Base-by-base conservation (phyloP, 1,284 basidiomycete species). In the Rhizoctonia solani region DNA sequence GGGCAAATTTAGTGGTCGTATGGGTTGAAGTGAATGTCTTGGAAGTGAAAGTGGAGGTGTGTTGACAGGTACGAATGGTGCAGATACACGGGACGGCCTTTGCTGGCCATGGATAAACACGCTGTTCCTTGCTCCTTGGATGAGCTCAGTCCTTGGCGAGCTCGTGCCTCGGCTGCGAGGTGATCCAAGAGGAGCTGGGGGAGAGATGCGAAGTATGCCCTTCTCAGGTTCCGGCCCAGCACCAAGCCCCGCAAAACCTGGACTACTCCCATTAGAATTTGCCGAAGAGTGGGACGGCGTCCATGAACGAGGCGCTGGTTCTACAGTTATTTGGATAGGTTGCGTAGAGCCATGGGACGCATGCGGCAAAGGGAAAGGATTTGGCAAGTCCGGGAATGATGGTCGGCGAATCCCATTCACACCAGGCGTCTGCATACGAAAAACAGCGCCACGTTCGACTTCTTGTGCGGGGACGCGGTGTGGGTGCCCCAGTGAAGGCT, bases 371-470 rank as follows among this genome's bases (percentile, higher is more conserved):
- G 47, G 37, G 25, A 63, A 63, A 8, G 47, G 47, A 41, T 42
- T 63, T 21, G 59, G 59, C 37, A 53, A 29, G 46, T 52, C 59
- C 23, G 59, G 59, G 30, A 52, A 53, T 27, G 59, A 63, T 4
- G 59, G 59, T 4, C 59, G 59, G 25, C 59, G 59, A 21, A 16
- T 16, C 5, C 16, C 13, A 19, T 19, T 42, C 1, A 29, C 30
- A 44, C 30, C 32, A 11, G 32, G 32, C 32, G 32, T 61, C 14
- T 49, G 44, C 44, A 61, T 61, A 4, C 25, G 32, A 37, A 61
- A 47, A 9, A 61, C 29, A 4, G 46, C 41, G 3, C 46, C 56
- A 16, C 32, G 23, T 44, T 30, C 49, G 27, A 29, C 37, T 19
- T 52, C 47, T 30, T 52, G 21, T 11, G 23, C 19, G 8, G 32